These are phyloP conservation scores for Corymbia calophylla DNA, from an alignment of 441 rosid genomes.

Conservation along the genomic window DNA sequence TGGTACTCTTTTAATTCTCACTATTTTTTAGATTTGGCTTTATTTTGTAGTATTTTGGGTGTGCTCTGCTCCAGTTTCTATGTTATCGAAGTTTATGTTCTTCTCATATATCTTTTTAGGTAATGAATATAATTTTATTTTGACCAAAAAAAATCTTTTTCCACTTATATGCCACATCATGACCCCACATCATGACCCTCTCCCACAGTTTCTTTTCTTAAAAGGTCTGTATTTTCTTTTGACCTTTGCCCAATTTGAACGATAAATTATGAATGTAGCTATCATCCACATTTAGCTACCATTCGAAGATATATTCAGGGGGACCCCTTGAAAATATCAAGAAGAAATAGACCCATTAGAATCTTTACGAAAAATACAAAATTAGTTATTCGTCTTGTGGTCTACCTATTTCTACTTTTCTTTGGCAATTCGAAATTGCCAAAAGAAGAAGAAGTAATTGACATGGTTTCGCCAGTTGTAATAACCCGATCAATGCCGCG, in stretches of 20 bases:
- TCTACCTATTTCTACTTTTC: background rate
- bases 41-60: no score
- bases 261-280: background rate
- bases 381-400: rapidly evolving
- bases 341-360: background rate
- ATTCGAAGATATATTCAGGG: background rate
- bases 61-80: background rate
- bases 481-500: background rate
- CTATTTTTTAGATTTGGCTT: rapidly evolving
- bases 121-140: no score
- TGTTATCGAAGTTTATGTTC: rapidly evolving
- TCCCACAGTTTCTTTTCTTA: no score
- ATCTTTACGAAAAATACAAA: background rate
- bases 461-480: background rate
- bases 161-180: no score
- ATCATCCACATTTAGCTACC: background rate
- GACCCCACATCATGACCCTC: no score
- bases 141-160: no score
- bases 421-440: background rate
- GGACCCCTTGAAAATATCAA: background rate
- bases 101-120: no score
- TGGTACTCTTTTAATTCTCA: rapidly evolving
- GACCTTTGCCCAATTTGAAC: rapidly evolving
- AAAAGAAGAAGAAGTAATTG: background rate
- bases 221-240: no score